Evolutionary conservation across 257 asterid species (phyloP).

Genomic region (Solanum piurae): DNA sequence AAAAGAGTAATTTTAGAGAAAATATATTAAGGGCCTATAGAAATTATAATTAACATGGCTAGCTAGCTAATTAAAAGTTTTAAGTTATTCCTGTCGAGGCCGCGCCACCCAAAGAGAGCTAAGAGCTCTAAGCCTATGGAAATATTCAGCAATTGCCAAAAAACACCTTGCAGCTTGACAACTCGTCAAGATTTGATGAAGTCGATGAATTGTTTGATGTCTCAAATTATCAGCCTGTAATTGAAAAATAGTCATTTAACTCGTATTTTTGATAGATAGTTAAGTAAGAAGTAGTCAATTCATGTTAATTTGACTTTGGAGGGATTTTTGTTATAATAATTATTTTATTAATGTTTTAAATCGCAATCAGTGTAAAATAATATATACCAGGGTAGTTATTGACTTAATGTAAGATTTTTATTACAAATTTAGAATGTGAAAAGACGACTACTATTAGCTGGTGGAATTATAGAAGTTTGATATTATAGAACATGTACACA

Average conservation of each 20-base stretch:
- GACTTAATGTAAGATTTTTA: not conserved
- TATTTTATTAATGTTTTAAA: not conserved
- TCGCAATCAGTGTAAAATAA: not conserved
- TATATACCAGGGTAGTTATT: not conserved
- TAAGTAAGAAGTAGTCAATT: not conserved
- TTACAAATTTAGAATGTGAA: not conserved
- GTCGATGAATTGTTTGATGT: conserved; percentile 54
- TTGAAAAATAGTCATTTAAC: not conserved
- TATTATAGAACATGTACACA: not conserved
- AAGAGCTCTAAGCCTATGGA: conserved; percentile 80
- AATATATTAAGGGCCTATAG: not conserved
- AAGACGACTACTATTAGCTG: not conserved
- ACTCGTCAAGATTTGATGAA: conserved; percentile 53
- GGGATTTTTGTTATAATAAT: not conserved
- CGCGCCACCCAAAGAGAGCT: conserved; percentile 76
- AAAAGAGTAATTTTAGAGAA: not conserved
- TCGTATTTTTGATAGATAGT: not conserved
- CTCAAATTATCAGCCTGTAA: conserved; percentile 70
- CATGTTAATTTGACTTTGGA: not conserved
- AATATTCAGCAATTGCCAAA: conserved; percentile 65
- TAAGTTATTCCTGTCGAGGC: conserved; percentile 7
- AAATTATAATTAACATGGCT: not conserved
- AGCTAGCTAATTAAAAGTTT: not conserved
- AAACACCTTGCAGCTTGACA: conserved; percentile 68
- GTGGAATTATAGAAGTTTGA: not conserved